A percentile compares a stretch with the other conserved stretches of the same genome.
Conservation (phyloP, 2,329 filamentous ascomycete genomes). For the Penicillium sp. region DNA sequence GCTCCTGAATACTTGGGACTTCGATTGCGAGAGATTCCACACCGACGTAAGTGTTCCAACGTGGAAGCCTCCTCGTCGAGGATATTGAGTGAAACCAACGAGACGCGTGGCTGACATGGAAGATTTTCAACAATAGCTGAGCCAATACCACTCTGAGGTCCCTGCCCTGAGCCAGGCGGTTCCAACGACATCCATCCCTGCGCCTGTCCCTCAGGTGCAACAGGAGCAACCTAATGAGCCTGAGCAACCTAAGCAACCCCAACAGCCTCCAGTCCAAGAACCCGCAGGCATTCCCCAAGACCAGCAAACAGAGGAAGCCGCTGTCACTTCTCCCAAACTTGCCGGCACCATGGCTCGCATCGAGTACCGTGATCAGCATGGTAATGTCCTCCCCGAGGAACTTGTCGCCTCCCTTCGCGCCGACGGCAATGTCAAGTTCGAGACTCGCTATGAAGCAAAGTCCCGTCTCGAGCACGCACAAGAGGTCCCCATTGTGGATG, state of each 20-base stretch:
- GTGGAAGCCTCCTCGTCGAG: slow-evolving; percentile 32
- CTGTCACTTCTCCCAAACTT: slow-evolving; percentile 25
- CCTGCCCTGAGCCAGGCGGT: slow-evolving; percentile 14
- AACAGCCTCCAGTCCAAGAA: background rate
- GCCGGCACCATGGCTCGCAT: slow-evolving; percentile 72
- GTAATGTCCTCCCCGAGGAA: slow-evolving; percentile 80
- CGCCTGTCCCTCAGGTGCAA: slow-evolving; percentile 17
- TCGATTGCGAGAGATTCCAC: slow-evolving; percentile 94
- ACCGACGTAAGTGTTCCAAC: slow-evolving; percentile 68
- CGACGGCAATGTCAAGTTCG: slow-evolving; percentile 90
- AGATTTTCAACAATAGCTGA: slow-evolving; percentile 31
- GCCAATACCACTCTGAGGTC: slow-evolving; percentile 37
- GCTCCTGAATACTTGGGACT: slow-evolving; percentile 88
- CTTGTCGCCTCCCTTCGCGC: slow-evolving; percentile 70
- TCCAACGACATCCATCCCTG: slow-evolving; percentile 25
- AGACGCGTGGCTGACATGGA: slow-evolving; percentile 27
- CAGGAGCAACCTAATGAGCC: slow-evolving; percentile 21
- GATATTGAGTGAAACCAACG: slow-evolving; percentile 21
- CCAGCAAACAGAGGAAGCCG: slow-evolving; percentile 17
- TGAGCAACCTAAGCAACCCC: background rate
- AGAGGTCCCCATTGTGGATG: slow-evolving; percentile 57
- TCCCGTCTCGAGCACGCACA: slow-evolving; percentile 78
- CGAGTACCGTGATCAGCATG: slow-evolving; percentile 93
- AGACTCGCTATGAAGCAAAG: slow-evolving; percentile 93
- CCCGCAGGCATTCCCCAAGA: slow-evolving; percentile 11